Conservation (phyloP, 176 grass and related monocot genomes). For the Carex littledalei region DNA sequence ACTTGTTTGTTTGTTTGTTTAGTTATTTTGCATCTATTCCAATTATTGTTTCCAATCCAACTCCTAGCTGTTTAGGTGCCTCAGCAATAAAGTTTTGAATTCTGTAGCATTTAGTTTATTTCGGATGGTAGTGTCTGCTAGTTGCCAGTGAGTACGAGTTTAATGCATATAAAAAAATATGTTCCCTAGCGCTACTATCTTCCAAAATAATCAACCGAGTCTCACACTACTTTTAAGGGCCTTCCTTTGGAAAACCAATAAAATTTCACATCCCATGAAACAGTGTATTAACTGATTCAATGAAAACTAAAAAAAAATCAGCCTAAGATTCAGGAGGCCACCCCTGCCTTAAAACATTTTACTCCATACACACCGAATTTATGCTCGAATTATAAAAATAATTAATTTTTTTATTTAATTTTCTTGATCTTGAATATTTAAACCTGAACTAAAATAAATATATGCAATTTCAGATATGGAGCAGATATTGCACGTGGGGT, state of each 20-base stretch:
- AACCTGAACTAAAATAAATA: background rate
- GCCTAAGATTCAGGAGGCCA: background rate
- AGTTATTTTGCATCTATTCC: background rate
- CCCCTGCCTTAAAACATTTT: background rate
- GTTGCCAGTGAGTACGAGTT: background rate
- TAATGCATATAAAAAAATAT: background rate
- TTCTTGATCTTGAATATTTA: background rate
- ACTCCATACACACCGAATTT: background rate
- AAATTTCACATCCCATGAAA: background rate
- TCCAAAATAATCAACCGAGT: background rate
- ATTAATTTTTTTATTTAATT: background rate
- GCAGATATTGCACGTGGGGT: conserved; percentile 98
- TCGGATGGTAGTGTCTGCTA: background rate
- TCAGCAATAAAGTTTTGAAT: background rate
- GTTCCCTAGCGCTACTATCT: background rate
- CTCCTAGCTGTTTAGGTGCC: background rate
- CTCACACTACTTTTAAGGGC: background rate
- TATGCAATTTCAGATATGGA: conserved; percentile 66
- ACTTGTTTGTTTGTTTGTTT: background rate
- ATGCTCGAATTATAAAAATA: background rate
- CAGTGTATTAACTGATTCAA: background rate
- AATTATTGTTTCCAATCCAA: background rate
- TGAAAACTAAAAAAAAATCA: background rate
- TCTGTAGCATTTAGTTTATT: background rate
- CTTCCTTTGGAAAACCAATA: background rate